Evolutionary conservation across 495 filamentous ascomycete genomes (phyloP), one percentile per base, ranked within the genome.

Genomic region (Pyronema omphalodes): DNA sequence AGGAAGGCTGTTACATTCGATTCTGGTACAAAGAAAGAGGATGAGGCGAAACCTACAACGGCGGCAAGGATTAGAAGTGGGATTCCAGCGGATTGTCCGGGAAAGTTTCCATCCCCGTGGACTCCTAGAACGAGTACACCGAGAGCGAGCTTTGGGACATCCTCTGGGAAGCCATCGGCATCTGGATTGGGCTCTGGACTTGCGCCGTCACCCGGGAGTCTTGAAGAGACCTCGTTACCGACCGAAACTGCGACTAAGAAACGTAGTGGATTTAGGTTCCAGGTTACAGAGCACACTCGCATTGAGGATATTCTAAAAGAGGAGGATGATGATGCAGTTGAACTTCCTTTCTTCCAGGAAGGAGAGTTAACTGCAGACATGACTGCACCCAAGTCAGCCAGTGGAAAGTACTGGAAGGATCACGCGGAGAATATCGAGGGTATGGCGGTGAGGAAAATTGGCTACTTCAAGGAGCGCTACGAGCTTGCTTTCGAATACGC

Each of bases 361-460:
- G 70, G 72, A 36, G 84, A 93, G 52, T 67, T 78, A 18, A 91
- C 85, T 0, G 68, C 81, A 37, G 88, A 95, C 65, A 69, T 93
- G 50, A 77, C 81, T 49, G 78, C 84, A 44, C 88, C 91, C 4
- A 77, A 79, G 40, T 93, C 87, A 1, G 76, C 81, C 58, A 93
- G 87, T 1, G 88, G 88, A 2, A 81, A 81, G 64, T 94, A 89
- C 67, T 98, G 91, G 91, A 96, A 96, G 66, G 75, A 78, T 8
- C 80, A 93, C 65, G 93, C 84, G 60, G 82, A 93, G 54, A 77
- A 74, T 54, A 88, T 95, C 63, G 80, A 89, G 46, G 72, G 75
- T 35, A 81, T 83, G 44, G 89, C 87, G n/a, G 76, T 81, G 62
- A 69, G 73, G 9, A 84, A 88, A 63, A 83, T 89, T 67, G 80